Evolutionary conservation across 768 basidiomycete genomes (phyloP), one percentile per base, ranked within the genome.

Genomic region (Phylloporus arenicola): DNA sequence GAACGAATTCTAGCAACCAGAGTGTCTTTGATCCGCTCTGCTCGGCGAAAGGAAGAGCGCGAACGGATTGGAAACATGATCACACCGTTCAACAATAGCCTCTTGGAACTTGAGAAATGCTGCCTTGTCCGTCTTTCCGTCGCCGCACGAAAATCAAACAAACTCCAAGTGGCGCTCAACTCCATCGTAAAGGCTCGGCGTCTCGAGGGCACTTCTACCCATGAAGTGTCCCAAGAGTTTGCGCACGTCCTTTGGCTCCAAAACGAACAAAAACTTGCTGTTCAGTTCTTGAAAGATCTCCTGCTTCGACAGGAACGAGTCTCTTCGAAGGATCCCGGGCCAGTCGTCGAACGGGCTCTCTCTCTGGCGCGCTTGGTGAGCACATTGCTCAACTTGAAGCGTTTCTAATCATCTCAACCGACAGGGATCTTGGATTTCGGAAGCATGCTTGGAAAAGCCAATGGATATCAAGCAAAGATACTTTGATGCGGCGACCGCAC

Each of bases 401-500:
- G 44, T 47, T 33, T 44, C 43, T 37, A 20, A 45, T 47, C 33
- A 24, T 48, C 11, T 24, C 34, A 10, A 20, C 17, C 41, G 30
- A 47, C 55, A 97, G 92, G 96, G 95, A 10, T 76, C 85, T 11
- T 99, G 96, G 96, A 85, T 81, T 20, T 80, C 90, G 7, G 83
- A 89, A 59, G 92, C 96, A 2, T 88, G 87, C 51, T 65, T 95
- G 24, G 84, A 87, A 58, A 87, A 86, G 42, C 83, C 92, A 0
- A 72, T 76, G 14, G 78, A 83, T 25, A 92, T 96, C 46, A 78
- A 79, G 54, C 60, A 70, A 0, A 72, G 75, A 4, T 94, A 81
- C 64, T 98, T 98, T 63, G 71, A 78, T 16, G 75, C 76, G 0
- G 89, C 92, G 0, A 72, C 75, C 3, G 41, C 57, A 1, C 58